Conservation (phyloP, 352 stramenopile genomes). For the Pythium sp. region DNA sequence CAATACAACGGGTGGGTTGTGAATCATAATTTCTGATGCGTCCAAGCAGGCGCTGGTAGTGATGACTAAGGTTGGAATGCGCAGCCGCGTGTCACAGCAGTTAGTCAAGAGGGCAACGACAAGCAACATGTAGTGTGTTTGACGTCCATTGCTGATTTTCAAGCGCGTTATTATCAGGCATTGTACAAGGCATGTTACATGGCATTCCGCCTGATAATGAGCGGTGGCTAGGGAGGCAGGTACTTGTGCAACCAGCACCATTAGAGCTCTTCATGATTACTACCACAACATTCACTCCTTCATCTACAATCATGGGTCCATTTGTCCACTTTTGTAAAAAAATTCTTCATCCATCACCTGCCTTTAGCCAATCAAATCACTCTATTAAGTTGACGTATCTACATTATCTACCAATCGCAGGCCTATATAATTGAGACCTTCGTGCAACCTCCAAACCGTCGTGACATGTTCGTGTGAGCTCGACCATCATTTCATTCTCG, state of each 20-base stretch:
- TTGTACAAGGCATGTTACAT: not conserved
- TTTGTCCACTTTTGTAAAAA: no score
- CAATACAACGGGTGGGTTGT: no score
- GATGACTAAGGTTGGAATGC: not conserved
- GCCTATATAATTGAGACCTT: not conserved
- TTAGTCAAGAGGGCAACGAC: not conserved
- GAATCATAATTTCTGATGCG: not conserved
- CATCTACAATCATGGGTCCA: no score
- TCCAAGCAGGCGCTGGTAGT: not conserved
- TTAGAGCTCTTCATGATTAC: conserved; percentile 4
- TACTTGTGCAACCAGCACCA: not conserved
- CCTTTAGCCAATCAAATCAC: conserved; percentile 7
- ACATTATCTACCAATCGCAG: not conserved
- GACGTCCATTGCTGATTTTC: not conserved
- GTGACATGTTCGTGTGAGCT: not conserved
- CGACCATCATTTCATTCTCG: conserved; percentile 1
- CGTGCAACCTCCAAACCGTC: not conserved
- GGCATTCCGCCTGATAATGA: not conserved
- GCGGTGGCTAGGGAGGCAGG: no score
- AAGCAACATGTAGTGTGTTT: not conserved
- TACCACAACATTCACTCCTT: not conserved
- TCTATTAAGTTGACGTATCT: not conserved
- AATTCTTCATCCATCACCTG: not conserved
- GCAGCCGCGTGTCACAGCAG: not conserved
- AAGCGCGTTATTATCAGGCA: not conserved